Evolutionary conservation across 2,329 filamentous ascomycete species (phyloP).

Genomic region (Capronia americana): DNA sequence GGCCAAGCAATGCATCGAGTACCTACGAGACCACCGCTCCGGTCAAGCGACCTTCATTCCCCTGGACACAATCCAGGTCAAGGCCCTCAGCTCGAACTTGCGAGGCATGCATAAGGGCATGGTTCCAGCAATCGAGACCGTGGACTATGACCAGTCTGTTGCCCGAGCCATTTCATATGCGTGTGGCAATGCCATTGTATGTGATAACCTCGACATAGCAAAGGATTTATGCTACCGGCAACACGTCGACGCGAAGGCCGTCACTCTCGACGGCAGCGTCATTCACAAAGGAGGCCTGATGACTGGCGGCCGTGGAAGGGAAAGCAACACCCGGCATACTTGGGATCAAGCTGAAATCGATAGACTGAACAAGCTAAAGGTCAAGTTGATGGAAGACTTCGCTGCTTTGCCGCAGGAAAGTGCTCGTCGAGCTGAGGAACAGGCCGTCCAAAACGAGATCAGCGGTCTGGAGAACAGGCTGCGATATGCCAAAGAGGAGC

Average conservation of each 20-base stretch:
- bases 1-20: conserved; percentile 90
- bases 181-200: conserved; percentile 93
- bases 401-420: conserved; percentile 79
- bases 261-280: conserved; percentile 92
- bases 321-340: conserved; percentile 71
- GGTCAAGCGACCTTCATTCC: conserved; percentile 93
- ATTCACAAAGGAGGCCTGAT: conserved; percentile 97
- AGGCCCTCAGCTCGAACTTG: conserved; percentile 84
- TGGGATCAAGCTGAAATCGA: conserved; percentile 93
- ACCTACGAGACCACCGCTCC: conserved; percentile 87
- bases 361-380: conserved; percentile 76
- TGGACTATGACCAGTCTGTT: conserved; percentile 87
- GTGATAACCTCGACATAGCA: conserved; percentile 83
- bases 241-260: conserved; percentile 87
- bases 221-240: conserved; percentile 88
- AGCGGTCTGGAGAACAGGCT: conserved; percentile 79
- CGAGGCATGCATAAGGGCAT: conserved; percentile 85
- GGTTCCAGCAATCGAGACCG: conserved; percentile 90
- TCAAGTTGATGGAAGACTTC: conserved; percentile 78
- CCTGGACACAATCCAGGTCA: conserved; percentile 95
- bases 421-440: conserved; percentile 77
- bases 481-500: conserved; percentile 73
- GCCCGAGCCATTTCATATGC: conserved; percentile 94
- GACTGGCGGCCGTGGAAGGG: conserved; percentile 88
- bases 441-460: conserved; percentile 79